Conservation (phyloP, 2,329 filamentous ascomycete species). For the Colletotrichum sp. region DNA sequence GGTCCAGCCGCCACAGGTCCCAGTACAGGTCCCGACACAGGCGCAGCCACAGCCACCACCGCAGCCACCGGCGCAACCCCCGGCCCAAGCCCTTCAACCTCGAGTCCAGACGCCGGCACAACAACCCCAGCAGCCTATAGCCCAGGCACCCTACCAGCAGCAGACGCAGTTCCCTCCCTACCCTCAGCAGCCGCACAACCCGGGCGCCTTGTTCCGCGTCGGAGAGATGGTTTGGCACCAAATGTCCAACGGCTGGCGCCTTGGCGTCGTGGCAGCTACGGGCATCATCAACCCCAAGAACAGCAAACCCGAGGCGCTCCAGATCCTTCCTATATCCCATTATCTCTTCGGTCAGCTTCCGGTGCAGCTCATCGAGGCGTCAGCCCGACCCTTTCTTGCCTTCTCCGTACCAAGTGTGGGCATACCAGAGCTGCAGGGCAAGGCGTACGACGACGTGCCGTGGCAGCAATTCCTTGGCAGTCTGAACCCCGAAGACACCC, state of each 20-base stretch:
- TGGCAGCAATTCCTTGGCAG: conserved; percentile 42
- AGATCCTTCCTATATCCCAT: conserved; percentile 47
- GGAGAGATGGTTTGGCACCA: conserved; percentile 59
- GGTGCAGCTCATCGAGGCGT: conserved; percentile 43
- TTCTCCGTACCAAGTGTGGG: conserved; percentile 53
- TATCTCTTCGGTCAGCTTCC: conserved; percentile 38
- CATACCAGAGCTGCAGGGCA: conserved; percentile 42
- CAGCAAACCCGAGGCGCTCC: conserved; percentile 24
- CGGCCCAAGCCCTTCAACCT: background rate
- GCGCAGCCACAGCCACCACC: background rate
- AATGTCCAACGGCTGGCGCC: conserved; percentile 51
- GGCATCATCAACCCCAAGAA: conserved; percentile 29
- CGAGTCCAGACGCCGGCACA: conserved; percentile 6
- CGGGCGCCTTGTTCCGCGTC: conserved; percentile 45
- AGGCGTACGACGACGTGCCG: conserved; percentile 44
- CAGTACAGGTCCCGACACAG: background rate
- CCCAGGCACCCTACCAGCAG: conserved; percentile 8
- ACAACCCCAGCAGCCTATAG: background rate
- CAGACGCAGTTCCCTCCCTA: conserved; percentile 15
- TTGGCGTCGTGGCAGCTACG: conserved; percentile 47
- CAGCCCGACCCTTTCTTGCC: conserved; percentile 56
- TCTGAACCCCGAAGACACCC: conserved; percentile 37
- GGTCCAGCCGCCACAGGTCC: background rate
- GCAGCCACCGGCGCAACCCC: background rate
- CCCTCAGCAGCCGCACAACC: conserved; percentile 10